Evolutionary conservation across 805 yeast species (phyloP), one percentile per base, ranked within the genome.

Genomic region (Myxozyma kluyveri): DNA sequence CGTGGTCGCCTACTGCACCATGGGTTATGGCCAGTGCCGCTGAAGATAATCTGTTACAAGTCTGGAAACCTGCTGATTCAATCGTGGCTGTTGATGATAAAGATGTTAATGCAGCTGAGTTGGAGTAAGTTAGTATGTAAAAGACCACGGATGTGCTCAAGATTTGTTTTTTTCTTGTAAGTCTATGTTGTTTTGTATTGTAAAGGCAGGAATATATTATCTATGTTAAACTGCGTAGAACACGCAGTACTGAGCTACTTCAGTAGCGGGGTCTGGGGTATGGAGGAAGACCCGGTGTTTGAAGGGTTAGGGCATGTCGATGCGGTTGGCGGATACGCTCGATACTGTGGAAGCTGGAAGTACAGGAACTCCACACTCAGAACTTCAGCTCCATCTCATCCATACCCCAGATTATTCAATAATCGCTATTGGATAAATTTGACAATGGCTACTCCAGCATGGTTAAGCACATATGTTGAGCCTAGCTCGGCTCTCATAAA

Each of bases 41-140:
- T 1, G 93, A 85, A 62, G 96, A 88, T 66, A 79, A 77, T 41
- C 73, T 87, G 54, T 70, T 86, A 32, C 90, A 86, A 65, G 73
- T 88, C 4, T 88, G 93, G 93, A 82, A 77, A 63, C 83, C 86
- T 9, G 77, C 84, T 54, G 66, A 76, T 19, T 71, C 73, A 18
- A 67, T 69, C 63, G 61, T 69, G 49, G 52, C 75, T 4, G 72
- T 67, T 7, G 76, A 74, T 19, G 74, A 69, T 6, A 73, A 68
- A 6, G 76, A 71, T 3, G 72, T 61, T 18, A 42, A 44, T 27
- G 51, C 64, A 23, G 45, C 52, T 32, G 65, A 62, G 37, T 33
- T 62, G 48, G 64, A 62, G 51, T 54, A 54, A 39, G 10, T 10
- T 37, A n/a, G n/a, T n/a, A n/a, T n/a, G n/a, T n/a, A n/a, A n/a